Percentiles rank a stretch among this genome's conserved stretches.
Evolutionary conservation across 1,284 basidiomycete species (phyloP).

Genomic region (Amylostereum areolatum): DNA sequence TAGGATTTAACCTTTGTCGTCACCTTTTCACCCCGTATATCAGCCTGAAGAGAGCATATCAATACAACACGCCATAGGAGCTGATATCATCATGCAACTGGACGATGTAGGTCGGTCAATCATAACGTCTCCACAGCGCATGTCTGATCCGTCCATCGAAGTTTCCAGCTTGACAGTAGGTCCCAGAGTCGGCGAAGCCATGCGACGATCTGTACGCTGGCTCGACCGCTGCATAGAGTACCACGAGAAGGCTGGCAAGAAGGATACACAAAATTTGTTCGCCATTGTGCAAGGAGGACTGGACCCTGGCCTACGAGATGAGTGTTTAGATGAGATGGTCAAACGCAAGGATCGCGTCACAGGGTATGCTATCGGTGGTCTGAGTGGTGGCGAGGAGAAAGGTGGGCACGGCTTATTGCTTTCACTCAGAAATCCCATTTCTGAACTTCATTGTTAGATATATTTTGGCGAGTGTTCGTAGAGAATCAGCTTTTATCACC

Average conservation of each 20-base stretch:
- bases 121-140: background rate
- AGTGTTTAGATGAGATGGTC: constrained; percentile 77
- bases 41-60: constrained; percentile 82
- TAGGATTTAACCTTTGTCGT: no score
- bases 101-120: constrained; percentile 74
- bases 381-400: constrained; percentile 86
- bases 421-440: background rate
- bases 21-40: no score
- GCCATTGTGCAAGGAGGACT: constrained; percentile 86
- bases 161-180: constrained; percentile 71
- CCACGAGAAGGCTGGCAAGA: constrained; percentile 61
- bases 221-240: constrained; percentile 76
- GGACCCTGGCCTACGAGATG: constrained; percentile 58
- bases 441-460: constrained; percentile 37
- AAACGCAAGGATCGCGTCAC: constrained; percentile 63
- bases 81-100: constrained; percentile 88
- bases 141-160: constrained; percentile 19
- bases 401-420: constrained; percentile 32
- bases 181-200: constrained; percentile 76
- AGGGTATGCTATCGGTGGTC: constrained; percentile 79
- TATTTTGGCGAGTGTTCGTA: constrained; percentile 78
- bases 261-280: constrained; percentile 70
- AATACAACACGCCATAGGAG: constrained; percentile 82
- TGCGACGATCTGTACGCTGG: constrained; percentile 78
- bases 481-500: background rate